Evolutionary conservation across 2,329 filamentous ascomycete species (phyloP).

Genomic region (Parafenestella ontariensis): DNA sequence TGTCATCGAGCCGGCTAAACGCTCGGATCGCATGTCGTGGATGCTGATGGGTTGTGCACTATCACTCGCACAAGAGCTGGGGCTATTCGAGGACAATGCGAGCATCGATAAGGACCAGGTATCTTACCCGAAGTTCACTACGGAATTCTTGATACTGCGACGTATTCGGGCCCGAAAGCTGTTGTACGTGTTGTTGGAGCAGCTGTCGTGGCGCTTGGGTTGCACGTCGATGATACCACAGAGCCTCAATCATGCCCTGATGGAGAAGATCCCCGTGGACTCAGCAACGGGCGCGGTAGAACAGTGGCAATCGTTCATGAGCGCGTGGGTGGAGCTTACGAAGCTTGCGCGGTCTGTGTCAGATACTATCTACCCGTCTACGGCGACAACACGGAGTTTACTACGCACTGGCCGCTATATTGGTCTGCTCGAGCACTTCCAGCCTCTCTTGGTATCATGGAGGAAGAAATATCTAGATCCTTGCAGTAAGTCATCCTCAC

Average conservation of each 20-base stretch:
- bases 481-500: constrained; percentile 35
- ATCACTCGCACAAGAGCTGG: constrained; percentile 61
- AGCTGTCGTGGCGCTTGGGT: constrained; percentile 60
- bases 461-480: constrained; percentile 49
- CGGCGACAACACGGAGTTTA: constrained; percentile 49
- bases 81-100: constrained; percentile 56
- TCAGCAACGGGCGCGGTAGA: constrained; percentile 47
- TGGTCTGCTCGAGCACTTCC: constrained; percentile 57
- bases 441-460: constrained; percentile 51
- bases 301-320: constrained; percentile 61
- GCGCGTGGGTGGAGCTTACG: constrained; percentile 56
- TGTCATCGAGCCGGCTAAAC: constrained; percentile 61
- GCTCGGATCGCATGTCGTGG: constrained; percentile 67
- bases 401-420: constrained; percentile 59
- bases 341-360: constrained; percentile 59
- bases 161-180: constrained; percentile 45
- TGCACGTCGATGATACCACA: constrained; percentile 61
- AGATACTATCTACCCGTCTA: constrained; percentile 60
- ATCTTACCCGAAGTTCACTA: constrained; percentile 41
- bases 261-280: constrained; percentile 51
- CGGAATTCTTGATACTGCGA: constrained; percentile 40
- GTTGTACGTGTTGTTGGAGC: constrained; percentile 58
- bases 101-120: constrained; percentile 46
- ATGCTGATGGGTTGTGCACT: constrained; percentile 63
- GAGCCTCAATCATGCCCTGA: constrained; percentile 47